phyloP scores from a whole-genome alignment of 2,329 filamentous ascomycete genomes.

The Coccinonectria pachysandricola region DNA sequence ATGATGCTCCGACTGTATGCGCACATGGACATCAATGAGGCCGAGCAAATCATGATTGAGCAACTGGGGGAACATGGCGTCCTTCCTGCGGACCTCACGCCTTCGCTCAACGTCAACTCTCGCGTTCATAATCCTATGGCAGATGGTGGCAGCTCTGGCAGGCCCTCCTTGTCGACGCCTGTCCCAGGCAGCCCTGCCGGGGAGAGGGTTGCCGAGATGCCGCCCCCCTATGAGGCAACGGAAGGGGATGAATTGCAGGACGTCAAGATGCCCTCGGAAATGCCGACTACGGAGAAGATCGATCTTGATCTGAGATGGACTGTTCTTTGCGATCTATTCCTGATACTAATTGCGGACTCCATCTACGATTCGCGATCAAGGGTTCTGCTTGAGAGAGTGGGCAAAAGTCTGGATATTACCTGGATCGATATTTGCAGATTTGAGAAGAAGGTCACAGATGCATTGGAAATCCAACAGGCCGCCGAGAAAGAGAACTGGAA shows the following conservation, averaged over 20 bases:
- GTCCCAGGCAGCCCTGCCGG: slow-evolving; percentile 20
- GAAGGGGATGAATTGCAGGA: slow-evolving; percentile 63
- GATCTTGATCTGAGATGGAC: slow-evolving; percentile 98
- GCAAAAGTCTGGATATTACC: slow-evolving; percentile 65
- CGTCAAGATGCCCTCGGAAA: slow-evolving; percentile 71
- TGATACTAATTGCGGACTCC: slow-evolving; percentile 93
- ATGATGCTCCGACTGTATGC: slow-evolving; percentile 92
- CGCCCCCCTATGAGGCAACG: slow-evolving; percentile 52
- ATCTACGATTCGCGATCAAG: slow-evolving; percentile 85
- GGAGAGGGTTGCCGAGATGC: slow-evolving; percentile 39
- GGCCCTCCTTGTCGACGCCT: slow-evolving; percentile 10
- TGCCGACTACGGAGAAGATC: slow-evolving; percentile 72
- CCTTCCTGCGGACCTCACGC: slow-evolving; percentile 70
- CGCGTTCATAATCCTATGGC: slow-evolving; percentile 89
- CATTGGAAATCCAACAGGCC: slow-evolving; percentile 93
- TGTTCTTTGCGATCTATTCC: slow-evolving; percentile 87
- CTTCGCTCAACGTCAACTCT: slow-evolving; percentile 81
- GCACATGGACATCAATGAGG: slow-evolving; percentile 91
- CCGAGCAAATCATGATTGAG: slow-evolving; percentile 97
- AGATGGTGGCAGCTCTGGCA: slow-evolving; percentile 22
- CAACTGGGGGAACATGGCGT: slow-evolving; percentile 91
- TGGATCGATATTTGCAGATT: slow-evolving; percentile 95
- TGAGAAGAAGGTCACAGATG: slow-evolving; percentile 93
- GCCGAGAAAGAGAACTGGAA: slow-evolving; percentile 97
- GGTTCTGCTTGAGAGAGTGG: slow-evolving; percentile 73